Base-by-base conservation (phyloP, 441 rosid species). In the Populus hybrid region DNA sequence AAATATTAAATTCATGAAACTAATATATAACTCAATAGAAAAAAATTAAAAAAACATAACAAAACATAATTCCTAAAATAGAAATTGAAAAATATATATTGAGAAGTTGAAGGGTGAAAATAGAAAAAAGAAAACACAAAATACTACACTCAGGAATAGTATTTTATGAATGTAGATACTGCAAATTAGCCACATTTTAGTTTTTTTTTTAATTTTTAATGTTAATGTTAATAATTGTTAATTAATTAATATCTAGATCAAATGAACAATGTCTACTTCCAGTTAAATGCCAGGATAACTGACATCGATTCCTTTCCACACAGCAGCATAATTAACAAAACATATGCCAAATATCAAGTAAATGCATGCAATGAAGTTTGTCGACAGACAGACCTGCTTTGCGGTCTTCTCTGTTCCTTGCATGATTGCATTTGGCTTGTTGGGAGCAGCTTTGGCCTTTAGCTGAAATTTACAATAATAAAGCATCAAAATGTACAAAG, bases 321-420 rank as follows among this genome's bases (percentile, higher is more conserved):
- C 12, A 28, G 38, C 2, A 35, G 35, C 64, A 29, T 11, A 61
- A 42, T 24, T 24, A 36, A 31, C 18, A 33, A 28, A 35, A 35
- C 20, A 65, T 12, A 68, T 45, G 23, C 8, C 6, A 65, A 38
- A 38, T 24, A 73, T 71, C 9, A 23, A 26, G 3, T 20, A 28
- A 33, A 18, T n/a, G 64, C 72, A 42, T 82, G 81, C 89, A 85
- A 82, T 64, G 86, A 81, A 74, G 81, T 73, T 83, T 77, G 87
- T 78, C 83, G 84, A 72, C 23, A 76, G 80, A 74, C 76, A 67
- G 86, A 64, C 89, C 87, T 87, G 88, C 79, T 88, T 89, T 75
- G 84, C 71, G 36, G 83, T 74, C 80, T 85, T 91, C 73, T 84
- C 87, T n/a, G 87, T 42, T 73, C 84, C 91, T 83, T 79, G 86